Evolutionary conservation across 2,329 filamentous ascomycete genomes (phyloP), one percentile per base, ranked within the genome.

Genomic region (Penicillium sp.): DNA sequence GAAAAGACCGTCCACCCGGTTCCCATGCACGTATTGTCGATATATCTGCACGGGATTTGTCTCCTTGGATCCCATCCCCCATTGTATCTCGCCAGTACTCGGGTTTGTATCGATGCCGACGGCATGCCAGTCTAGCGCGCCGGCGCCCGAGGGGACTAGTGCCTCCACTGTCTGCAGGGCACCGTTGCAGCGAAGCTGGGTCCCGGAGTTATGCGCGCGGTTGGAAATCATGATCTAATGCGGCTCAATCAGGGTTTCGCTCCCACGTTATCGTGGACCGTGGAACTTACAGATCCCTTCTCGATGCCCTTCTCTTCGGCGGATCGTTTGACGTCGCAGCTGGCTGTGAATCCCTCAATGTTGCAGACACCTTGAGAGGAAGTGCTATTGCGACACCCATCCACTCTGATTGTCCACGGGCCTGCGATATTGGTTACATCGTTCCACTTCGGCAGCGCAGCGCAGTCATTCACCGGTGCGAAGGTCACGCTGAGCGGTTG

Each of bases 101-200:
- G 46, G 30, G 27, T 53, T 41, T 27, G 46, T 39, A 20, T 52
- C 35, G 33, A 58, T 49, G 0, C 49, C 51, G 33, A 58, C 42
- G 6, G 54, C 45, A 10, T 57, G 56, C 56, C 56, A 58, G 5
- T 55, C 47, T 3, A 46, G 27, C 13, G 44, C 45, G 4, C 54
- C 51, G 1, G 47, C 42, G 9, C 54, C 54, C 1, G 46, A 57
- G 7, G 52, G 54, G 2, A 58, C 51, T 14, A 44, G 30, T 3
- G 54, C 56, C 50, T 58, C 54, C n/a, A 56, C 50, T 11, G 24
- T 50, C 9, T 51, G 46, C 9, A 55, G 38, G 24, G 46, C 39
- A 24, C 51, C 56, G 39, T 58, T 58, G 54, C 56, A 58, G 46
- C 56, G 56, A 13, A 58, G 39, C 14, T 47, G 20, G 8, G 51